Percentiles rank a stretch among this genome's conserved stretches.
phyloP scores from a whole-genome alignment of 768 basidiomycete genomes.

The Lactifluus echinatus region DNA sequence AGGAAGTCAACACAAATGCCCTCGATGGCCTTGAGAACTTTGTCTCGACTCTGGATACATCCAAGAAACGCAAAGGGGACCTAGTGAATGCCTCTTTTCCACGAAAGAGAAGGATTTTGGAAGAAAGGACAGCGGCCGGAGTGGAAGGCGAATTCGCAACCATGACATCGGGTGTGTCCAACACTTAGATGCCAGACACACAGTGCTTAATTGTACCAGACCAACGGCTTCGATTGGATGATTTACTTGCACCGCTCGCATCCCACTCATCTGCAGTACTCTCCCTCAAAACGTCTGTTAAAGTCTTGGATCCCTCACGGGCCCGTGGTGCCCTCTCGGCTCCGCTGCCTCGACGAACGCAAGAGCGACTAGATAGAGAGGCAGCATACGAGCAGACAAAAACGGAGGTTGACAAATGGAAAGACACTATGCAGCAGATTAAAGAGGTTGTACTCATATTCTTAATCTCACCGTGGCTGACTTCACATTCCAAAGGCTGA shows the following conservation, averaged over 20 bases:
- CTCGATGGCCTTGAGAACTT: conserved; percentile 65
- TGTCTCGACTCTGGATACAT: conserved; percentile 56
- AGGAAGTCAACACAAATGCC: conserved; percentile 45
- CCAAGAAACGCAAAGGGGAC: conserved; percentile 57
- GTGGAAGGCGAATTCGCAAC: conserved; percentile 18
- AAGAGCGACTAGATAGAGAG: conserved; percentile 85
- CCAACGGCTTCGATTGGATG: conserved; percentile 58
- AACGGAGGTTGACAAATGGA: conserved; percentile 90
- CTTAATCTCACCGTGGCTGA: background rate
- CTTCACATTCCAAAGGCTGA: conserved; percentile 48
- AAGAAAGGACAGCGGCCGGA: conserved; percentile 16
- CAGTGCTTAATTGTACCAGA: conserved; percentile 27
- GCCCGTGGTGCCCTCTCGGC: conserved; percentile 63
- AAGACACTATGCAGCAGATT: conserved; percentile 83
- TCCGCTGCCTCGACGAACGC: conserved; percentile 76
- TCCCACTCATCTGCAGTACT: conserved; percentile 50
- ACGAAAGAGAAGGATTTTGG: conserved; percentile 15
- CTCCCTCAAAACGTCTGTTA: conserved; percentile 63
- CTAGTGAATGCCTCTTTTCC: background rate
- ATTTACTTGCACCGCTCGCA: conserved; percentile 66
- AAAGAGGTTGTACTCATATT: conserved; percentile 50
- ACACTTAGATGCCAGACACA: background rate
- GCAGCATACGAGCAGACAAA: conserved; percentile 94
- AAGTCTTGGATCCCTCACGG: conserved; percentile 44
- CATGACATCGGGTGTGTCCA: conserved; percentile 6